phyloP scores from a whole-genome alignment of 2,329 filamentous ascomycete species.

The Aspergillaceae sp. region DNA sequence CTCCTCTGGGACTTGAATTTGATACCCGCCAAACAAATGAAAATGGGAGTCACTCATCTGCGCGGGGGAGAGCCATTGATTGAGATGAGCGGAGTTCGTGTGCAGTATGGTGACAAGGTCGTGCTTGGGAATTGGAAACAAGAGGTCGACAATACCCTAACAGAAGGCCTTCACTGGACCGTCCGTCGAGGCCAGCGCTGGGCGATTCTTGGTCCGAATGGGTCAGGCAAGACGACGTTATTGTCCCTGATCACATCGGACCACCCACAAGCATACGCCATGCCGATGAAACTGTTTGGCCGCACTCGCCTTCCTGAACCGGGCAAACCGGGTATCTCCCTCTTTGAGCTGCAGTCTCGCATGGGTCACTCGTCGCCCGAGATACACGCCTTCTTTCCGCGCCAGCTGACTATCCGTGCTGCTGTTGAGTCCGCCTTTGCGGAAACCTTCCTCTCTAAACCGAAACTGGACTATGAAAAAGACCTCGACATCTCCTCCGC shows the following conservation, averaged over 20 bases:
- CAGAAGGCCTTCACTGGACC: conserved; percentile 68
- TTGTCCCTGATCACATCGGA: conserved; percentile 90
- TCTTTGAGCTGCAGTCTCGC: conserved; percentile 83
- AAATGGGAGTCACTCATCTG: conserved; percentile 4
- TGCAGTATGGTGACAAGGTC: conserved; percentile 68
- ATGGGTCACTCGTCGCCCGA: conserved; percentile 93
- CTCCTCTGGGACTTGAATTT: conserved; percentile 18
- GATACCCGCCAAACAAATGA: conserved; percentile 10
- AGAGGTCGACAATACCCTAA: conserved; percentile 40
- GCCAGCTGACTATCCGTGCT: conserved; percentile 61
- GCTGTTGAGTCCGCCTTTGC: conserved; percentile 82
- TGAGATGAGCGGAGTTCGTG: conserved; percentile 76
- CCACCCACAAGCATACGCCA: conserved; percentile 86
- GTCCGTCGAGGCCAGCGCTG: conserved; percentile 77
- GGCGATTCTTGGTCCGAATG: conserved; percentile 90
- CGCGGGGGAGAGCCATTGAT: conserved; percentile 60
- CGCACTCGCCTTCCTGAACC: conserved; percentile 67
- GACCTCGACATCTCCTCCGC: conserved; percentile 57
- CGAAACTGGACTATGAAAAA: conserved; percentile 53
- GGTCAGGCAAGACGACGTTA: conserved; percentile 89
- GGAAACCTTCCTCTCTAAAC: conserved; percentile 69
- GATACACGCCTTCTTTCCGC: conserved; percentile 86
- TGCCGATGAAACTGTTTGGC: conserved; percentile 80
- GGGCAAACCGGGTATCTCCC: conserved; percentile 65
- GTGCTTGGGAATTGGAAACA: conserved; percentile 76